Evolutionary conservation across 78 protist genomes (phyloP), one percentile per base, ranked within the genome.

Genomic region (Dictyostelium citrinum): DNA sequence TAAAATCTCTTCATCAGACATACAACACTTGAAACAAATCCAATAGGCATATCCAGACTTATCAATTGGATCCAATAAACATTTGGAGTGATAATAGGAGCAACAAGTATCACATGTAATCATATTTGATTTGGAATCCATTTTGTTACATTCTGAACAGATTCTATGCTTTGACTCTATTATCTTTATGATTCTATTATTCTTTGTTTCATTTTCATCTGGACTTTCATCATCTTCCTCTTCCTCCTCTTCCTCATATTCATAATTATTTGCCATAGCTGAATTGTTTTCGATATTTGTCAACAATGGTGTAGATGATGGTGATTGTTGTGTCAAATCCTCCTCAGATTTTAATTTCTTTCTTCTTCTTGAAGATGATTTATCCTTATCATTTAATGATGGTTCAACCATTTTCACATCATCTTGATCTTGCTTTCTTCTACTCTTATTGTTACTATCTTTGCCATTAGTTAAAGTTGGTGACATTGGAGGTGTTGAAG

Each of bases 11-110:
- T 88, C 33, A 17, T 31, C 70, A 31, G 67, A 43, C 93, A 88
- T 88, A 46, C 93, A 88, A 78, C 93, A 88, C 10, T 35, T n/a
- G 24, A 22, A 78, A 78, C 93, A 88, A 24, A 88, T 88, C 93
- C 93, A 88, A 68, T 88, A 88, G 9, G 83, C 31, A 78, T 67
- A 88, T 12, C 37, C 46, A n/a, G 71, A 31, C 79, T 88, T 88
- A 78, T 88, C 85, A 22, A 88, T 67, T 61, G 84, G 82, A 4
- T 88, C 85, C 10, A 60, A 31, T 5, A 88, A 35, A 46, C 93
- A 88, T 22, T 58, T 43, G 1, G 77, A 46, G 22, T 88, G 93
- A 37, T 78, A 88, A 45, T 51, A 88, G 7, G 31, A 33, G 35
- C 93, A 81, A 78, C 93, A 88, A 8, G 85, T 60, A 68, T 88